Base-by-base conservation (phyloP, 805 yeast species). In the Yamadazyma insecticola region DNA sequence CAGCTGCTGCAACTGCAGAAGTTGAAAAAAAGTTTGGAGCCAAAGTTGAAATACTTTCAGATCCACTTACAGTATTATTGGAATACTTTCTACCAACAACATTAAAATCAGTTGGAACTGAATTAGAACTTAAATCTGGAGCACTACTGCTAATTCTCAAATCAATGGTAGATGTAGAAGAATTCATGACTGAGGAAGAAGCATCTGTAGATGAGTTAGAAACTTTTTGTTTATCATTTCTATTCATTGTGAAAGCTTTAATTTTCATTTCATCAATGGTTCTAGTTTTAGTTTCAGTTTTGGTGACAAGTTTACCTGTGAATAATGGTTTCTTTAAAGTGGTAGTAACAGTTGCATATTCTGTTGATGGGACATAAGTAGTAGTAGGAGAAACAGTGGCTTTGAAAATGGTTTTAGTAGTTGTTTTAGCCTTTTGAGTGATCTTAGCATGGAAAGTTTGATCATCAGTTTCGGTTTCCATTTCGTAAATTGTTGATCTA, bases 311-410 rank as follows among this genome's bases (percentile, higher is more conserved):
- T 20, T 51, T 25, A 11, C 49, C 42, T 5, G 63, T 48, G 23
- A 48, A 35, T 40, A 63, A 47, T 13, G 68, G 68, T 32, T 60
- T 40, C 18, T 32, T 30, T 18, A 35, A 24, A 3, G 60, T 55
- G 6, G 41, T 35, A 8, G 54, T 30, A 19, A 53, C 30, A 15
- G 57, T 31, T 31, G 40, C 47, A 13, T 31, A 28, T 2, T 47
- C 26, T 15, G 55, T 47, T 11, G 45, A 20, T 12, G 50, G 45
- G 4, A 31, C 36, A 30, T 37, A 48, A 2, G 45, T 37, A 5
- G 54, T 44, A 8, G 46, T 29, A 8, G 57, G 56, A 3, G 48
- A 45, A 5, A 43, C 39, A 2, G 62, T 42, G 7, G 61, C 57
- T 13, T 31, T 33, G 36, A 44, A 56, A 15, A 58, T 37, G 2